phyloP scores from a whole-genome alignment of 257 asterid genomes.

The Solanum commersonii region DNA sequence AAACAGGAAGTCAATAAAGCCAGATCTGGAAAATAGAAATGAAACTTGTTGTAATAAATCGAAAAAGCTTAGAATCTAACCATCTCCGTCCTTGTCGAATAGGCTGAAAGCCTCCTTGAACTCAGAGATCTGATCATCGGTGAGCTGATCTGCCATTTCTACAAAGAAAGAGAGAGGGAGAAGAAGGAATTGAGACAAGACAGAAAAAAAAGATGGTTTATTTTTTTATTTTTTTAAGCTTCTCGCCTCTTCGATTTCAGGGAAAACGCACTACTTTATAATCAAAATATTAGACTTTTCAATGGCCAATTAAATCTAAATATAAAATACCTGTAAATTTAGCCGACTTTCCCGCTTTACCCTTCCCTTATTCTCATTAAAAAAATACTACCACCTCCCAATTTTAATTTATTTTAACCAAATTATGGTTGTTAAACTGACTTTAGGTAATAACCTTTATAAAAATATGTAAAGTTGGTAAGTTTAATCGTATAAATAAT shows the following conservation, averaged over 20 bases:
- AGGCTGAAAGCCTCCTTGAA: constrained; percentile 10
- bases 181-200: not conserved
- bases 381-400: not conserved
- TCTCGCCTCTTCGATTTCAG: not conserved
- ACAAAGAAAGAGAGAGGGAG: not conserved
- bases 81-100: constrained; percentile 11
- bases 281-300: not conserved
- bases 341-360: constrained; percentile 8
- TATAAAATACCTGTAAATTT: not conserved
- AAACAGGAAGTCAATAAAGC: not conserved
- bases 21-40: not conserved
- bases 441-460: not conserved
- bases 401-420: not conserved
- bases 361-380: not conserved
- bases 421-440: not conserved
- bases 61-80: not conserved
- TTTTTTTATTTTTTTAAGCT: not conserved
- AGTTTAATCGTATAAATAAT: too few species aligned
- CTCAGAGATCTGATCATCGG: constrained; percentile 12
- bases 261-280: not conserved
- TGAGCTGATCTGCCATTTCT: constrained; percentile 9
- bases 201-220: not conserved
- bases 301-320: not conserved
- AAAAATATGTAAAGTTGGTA: too few species aligned
- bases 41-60: not conserved